phyloP scores from a whole-genome alignment of 768 basidiomycete genomes.

The Mycena amicta region DNA sequence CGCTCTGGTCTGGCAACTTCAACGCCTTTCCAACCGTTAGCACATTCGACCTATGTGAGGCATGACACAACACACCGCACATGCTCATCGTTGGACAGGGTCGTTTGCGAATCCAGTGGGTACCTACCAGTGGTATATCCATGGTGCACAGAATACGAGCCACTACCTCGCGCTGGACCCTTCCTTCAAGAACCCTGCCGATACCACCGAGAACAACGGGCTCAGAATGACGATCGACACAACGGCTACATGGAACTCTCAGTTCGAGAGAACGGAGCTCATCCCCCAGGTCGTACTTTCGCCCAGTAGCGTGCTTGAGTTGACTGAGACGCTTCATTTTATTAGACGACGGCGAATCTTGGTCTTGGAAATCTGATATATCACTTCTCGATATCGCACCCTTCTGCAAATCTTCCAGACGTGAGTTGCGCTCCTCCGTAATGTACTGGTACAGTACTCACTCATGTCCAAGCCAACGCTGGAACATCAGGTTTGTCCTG shows the following conservation, averaged over 20 bases:
- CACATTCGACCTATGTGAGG: constrained; percentile 57
- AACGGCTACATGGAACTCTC: constrained; percentile 57
- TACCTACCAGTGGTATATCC: constrained; percentile 65
- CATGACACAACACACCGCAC: background rate
- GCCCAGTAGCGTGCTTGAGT: background rate
- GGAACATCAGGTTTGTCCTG: constrained; percentile 52
- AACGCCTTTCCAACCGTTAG: constrained; percentile 46
- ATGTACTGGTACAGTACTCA: no score
- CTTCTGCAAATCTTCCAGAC: constrained; percentile 52
- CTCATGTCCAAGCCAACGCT: constrained; percentile 51
- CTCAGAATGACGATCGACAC: constrained; percentile 57
- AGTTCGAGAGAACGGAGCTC: constrained; percentile 49
- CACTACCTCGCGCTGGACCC: constrained; percentile 54
- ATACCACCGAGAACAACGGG: constrained; percentile 51
- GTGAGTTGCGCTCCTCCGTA: constrained; percentile 40
- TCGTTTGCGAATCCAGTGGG: constrained; percentile 36
- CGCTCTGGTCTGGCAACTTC: constrained; percentile 44
- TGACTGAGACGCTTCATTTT: constrained; percentile 33
- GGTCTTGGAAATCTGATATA: constrained; percentile 56
- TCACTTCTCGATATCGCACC: constrained; percentile 59
- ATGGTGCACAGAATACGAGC: constrained; percentile 54
- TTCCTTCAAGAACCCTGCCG: constrained; percentile 61
- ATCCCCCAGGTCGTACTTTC: constrained; percentile 32
- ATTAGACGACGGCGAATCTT: constrained; percentile 54
- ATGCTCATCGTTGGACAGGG: background rate